These are phyloP conservation scores for Acanthochlamys bracteata DNA, from an alignment of 106 monocot genomes.

Conservation along the genomic window DNA sequence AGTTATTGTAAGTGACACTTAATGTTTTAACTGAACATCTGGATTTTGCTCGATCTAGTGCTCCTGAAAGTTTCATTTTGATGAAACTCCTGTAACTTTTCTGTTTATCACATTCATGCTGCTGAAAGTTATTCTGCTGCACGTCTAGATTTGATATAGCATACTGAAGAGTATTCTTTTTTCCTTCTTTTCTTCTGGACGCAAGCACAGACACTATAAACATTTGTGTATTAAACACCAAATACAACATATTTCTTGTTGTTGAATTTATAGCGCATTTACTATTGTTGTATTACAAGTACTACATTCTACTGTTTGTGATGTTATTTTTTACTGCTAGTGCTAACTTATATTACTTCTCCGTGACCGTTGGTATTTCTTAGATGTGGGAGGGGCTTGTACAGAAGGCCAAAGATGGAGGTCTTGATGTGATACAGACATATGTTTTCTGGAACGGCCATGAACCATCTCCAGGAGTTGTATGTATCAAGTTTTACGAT, in stretches of 20 bases:
- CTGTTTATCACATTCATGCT: no score
- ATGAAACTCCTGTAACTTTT: no score
- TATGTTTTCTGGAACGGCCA: conserved; percentile 70
- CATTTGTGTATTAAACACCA: no score
- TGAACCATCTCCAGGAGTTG: conserved; percentile 51
- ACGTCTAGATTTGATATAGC: no score
- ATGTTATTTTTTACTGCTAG: conserved; percentile 2
- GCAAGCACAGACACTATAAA: no score
- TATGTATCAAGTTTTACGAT: conserved; percentile 1
- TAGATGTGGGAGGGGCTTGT: conserved; percentile 95
- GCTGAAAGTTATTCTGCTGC: no score
- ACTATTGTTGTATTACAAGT: not conserved
- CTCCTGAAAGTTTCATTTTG: no score
- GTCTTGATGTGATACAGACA: conserved; percentile 60
- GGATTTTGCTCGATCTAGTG: no score
- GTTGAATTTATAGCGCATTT: not conserved
- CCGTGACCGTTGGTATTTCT: no score
- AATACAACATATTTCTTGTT: no score
- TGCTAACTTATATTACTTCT: not conserved
- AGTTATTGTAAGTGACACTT: not conserved
- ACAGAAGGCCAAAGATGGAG: conserved; percentile 70
- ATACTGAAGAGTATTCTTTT: no score
- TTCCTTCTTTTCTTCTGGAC: no score
- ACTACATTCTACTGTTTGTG: conserved; percentile 6
- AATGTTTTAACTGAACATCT: not conserved